Conservation (phyloP, 352 stramenopile species). For the Phytophthora nicotianae region DNA sequence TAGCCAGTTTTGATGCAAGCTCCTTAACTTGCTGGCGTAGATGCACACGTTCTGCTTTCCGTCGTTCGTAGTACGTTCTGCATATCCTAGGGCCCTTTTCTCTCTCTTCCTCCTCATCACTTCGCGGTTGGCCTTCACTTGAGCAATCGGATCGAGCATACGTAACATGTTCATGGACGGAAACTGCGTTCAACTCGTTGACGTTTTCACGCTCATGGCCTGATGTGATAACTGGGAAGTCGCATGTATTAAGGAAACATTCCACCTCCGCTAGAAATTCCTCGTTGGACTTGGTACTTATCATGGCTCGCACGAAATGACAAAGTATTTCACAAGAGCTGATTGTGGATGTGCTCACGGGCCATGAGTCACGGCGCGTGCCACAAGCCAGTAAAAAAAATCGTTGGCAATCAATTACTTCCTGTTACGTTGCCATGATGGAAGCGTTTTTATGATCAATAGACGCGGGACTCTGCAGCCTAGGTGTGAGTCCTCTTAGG, state of each 20-base stretch:
- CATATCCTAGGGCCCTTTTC: conserved; percentile 1
- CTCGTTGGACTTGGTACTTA: background rate
- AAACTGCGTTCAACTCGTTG: too few species aligned
- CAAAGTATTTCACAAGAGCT: background rate
- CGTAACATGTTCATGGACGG: too few species aligned
- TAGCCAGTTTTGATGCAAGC: background rate
- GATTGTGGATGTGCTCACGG: background rate
- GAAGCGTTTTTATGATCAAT: too few species aligned
- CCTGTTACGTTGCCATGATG: too few species aligned
- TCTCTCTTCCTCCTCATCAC: too few species aligned
- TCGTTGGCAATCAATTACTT: too few species aligned
- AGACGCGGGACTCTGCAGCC: too few species aligned
- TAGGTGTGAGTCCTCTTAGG: too few species aligned
- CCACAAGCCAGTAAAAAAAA: too few species aligned
- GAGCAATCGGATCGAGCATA: background rate
- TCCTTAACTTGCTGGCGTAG: background rate
- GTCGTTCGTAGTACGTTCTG: conserved; percentile 24
- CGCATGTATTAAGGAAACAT: background rate
- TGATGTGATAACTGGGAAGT: background rate
- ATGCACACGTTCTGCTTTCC: conserved; percentile 19
- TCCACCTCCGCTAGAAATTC: conserved; percentile 1
- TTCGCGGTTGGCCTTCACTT: background rate
- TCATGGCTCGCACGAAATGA: background rate
- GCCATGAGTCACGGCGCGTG: too few species aligned
- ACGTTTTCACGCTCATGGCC: too few species aligned